These are phyloP conservation scores for Phialophora macrospora DNA, from an alignment of 2,329 filamentous ascomycete genomes.

Conservation along the genomic window DNA sequence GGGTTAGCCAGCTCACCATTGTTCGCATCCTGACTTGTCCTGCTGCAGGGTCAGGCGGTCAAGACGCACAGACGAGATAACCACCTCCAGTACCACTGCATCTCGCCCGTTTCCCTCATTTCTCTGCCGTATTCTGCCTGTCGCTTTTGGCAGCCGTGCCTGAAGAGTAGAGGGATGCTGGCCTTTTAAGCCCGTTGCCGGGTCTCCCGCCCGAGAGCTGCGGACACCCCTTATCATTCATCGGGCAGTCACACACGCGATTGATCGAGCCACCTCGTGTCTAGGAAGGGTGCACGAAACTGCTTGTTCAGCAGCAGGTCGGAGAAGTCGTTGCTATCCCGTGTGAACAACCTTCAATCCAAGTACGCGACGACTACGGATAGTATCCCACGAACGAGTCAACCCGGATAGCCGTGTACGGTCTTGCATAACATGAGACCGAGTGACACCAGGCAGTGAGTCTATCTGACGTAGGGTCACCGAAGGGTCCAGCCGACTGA, in stretches of 20 bases:
- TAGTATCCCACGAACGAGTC: background rate
- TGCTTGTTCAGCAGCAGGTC: background rate
- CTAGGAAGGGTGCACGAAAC: background rate
- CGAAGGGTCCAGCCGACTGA: conserved; percentile 1
- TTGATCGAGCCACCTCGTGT: background rate
- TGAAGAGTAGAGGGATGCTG: background rate
- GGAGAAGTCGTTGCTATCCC: background rate
- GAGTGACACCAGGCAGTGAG: background rate
- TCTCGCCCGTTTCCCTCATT: background rate
- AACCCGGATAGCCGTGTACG: background rate
- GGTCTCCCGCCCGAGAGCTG: background rate
- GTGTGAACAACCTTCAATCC: background rate
- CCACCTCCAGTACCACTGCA: conserved; percentile 2
- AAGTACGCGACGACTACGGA: background rate
- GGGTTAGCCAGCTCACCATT: conserved; percentile 1
- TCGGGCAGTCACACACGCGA: background rate
- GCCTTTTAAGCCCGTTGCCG: background rate
- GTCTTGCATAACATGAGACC: background rate
- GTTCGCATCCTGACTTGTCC: background rate
- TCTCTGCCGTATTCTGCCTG: background rate
- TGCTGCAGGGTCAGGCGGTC: conserved; percentile 17
- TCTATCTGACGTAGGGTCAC: background rate
- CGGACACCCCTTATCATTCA: background rate
- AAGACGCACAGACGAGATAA: conserved; percentile 6
- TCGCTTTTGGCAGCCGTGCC: background rate